phyloP scores from a whole-genome alignment of 176 grass and related monocot species.

The Oryza meridionalis region DNA sequence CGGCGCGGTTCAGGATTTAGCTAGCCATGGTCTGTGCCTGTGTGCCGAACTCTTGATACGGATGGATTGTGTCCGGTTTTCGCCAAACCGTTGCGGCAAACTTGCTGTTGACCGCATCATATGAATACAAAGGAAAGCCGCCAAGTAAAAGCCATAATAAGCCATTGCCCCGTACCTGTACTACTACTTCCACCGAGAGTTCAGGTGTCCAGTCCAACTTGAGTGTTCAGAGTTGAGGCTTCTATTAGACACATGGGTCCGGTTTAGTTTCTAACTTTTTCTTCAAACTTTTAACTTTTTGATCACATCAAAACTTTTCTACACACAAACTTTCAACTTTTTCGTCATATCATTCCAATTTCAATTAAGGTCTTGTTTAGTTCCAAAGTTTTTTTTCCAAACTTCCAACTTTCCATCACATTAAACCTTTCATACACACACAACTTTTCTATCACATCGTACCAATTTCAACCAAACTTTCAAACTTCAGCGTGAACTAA shows the following conservation, averaged over 20 bases:
- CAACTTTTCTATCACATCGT: too few relatives aligned
- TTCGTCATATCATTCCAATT: too few relatives aligned
- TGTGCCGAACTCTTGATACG: neutral
- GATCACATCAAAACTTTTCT: too few relatives aligned
- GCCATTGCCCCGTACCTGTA: neutral
- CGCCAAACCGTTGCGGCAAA: neutral
- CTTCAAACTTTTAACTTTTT: too few relatives aligned
- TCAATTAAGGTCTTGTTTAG: too few relatives aligned
- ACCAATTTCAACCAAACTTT: too few relatives aligned
- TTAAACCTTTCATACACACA: too few relatives aligned
- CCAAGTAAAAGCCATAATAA: neutral
- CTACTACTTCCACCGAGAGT: neutral
- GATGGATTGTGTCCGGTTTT: neutral
- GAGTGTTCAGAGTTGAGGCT: neutral
- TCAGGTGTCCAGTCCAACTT: neutral
- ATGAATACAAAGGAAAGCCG: slow-evolving; percentile 14
- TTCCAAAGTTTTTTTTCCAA: too few relatives aligned
- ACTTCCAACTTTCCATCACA: too few relatives aligned
- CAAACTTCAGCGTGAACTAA: too few relatives aligned
- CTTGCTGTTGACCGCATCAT: slow-evolving; percentile 7
- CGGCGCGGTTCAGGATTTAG: neutral
- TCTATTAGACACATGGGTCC: neutral
- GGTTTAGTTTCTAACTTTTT: too few relatives aligned
- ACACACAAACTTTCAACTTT: too few relatives aligned
- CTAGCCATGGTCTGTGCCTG: neutral